Percentiles rank a stretch among this genome's conserved stretches.
These are phyloP conservation scores for Trichoderma polysporum DNA, from an alignment of 2,329 filamentous ascomycete genomes.

Conservation along the genomic window DNA sequence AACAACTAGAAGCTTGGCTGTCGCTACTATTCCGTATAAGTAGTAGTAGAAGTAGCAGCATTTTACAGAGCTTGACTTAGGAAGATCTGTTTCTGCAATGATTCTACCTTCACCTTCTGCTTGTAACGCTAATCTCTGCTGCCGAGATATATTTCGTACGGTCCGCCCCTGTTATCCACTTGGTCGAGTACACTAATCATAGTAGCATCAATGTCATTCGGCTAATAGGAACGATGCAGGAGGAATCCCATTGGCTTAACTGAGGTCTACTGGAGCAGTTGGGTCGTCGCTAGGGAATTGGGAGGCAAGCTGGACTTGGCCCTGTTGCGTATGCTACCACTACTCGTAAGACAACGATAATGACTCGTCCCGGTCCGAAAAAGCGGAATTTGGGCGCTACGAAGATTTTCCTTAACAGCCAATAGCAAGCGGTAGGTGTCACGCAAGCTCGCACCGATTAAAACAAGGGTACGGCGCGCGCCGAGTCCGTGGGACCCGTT, in stretches of 20 bases:
- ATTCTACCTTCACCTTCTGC: background rate
- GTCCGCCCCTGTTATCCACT: conserved; percentile 11
- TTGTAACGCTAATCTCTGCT: background rate
- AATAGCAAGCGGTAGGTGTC: background rate
- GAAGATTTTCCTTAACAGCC: background rate
- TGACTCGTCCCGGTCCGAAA: background rate
- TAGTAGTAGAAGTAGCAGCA: too few relatives aligned
- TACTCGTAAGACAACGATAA: background rate
- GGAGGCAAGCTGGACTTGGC: background rate
- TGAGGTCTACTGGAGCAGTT: background rate
- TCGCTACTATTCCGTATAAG: background rate
- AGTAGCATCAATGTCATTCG: background rate
- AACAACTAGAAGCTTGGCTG: background rate
- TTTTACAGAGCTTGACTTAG: background rate
- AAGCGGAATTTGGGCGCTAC: background rate
- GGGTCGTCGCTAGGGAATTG: background rate
- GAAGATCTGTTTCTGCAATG: background rate
- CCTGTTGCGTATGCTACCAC: background rate
- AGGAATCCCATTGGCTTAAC: background rate
- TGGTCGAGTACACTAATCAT: background rate
- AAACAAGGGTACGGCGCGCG: conserved; percentile 15
- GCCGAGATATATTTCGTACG: background rate
- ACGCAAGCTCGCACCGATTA: background rate
- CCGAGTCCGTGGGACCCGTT: background rate
- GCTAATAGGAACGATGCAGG: background rate